Evolutionary conservation across 2,329 filamentous ascomycete genomes (phyloP).

Genomic region (Cladosporium velox): DNA sequence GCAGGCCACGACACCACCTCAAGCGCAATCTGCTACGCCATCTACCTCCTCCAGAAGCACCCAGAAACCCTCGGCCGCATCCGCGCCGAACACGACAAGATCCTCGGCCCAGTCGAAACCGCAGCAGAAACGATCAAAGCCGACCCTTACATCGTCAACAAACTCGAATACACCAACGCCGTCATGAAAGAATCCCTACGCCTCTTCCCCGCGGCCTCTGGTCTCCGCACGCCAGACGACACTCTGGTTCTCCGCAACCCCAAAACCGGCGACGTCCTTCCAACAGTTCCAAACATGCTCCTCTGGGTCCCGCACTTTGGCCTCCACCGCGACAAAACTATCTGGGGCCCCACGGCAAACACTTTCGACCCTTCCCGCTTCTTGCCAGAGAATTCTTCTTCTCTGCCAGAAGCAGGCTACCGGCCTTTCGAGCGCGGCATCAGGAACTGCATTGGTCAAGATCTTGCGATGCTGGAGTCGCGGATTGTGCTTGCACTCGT

Average conservation of each 20-base stretch:
- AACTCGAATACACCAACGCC: constrained; percentile 54
- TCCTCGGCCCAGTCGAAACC: constrained; percentile 40
- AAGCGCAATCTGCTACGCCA: constrained; percentile 36
- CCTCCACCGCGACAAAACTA: constrained; percentile 37
- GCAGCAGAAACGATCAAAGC: constrained; percentile 39
- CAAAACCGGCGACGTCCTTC: constrained; percentile 43
- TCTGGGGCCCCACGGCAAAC: constrained; percentile 45
- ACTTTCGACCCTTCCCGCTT: constrained; percentile 53
- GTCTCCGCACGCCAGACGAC: constrained; percentile 40
- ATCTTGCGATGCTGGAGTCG: constrained; percentile 54
- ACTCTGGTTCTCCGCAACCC: constrained; percentile 43
- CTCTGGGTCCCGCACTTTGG: constrained; percentile 43
- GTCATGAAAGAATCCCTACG: constrained; percentile 57
- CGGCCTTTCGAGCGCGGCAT: constrained; percentile 57
- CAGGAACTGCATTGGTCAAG: constrained; percentile 57
- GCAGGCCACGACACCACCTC: constrained; percentile 46
- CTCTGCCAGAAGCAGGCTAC: constrained; percentile 50
- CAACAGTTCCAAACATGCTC: constrained; percentile 48
- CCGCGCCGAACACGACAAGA: constrained; percentile 51
- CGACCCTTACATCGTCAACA: constrained; percentile 51
- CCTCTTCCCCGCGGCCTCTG: constrained; percentile 51
- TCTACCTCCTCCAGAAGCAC: constrained; percentile 41
- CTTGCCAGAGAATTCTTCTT: constrained; percentile 30
- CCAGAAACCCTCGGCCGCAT: constrained; percentile 38
- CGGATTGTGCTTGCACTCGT: constrained; percentile 52